phyloP scores from a whole-genome alignment of 345 rosid genomes.

The Turritis glabra region DNA sequence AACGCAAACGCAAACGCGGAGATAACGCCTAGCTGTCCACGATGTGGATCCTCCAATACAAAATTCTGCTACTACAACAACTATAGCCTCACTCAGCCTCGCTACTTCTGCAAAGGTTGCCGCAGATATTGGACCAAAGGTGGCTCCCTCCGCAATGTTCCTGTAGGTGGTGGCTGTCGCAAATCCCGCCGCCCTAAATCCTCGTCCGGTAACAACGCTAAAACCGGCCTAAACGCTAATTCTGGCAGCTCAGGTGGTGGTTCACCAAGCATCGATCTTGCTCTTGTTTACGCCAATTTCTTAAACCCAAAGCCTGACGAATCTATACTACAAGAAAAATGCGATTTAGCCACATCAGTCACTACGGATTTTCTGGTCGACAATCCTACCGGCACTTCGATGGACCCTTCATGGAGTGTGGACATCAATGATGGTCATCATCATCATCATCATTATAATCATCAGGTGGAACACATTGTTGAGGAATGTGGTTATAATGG shows the following conservation, averaged over 20 bases:
- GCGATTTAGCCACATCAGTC: not conserved
- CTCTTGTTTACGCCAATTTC: slow-evolving; percentile 41
- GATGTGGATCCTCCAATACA: slow-evolving; percentile 43
- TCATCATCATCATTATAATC: not conserved
- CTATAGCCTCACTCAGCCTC: slow-evolving; percentile 44
- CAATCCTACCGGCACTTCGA: slow-evolving; percentile 5
- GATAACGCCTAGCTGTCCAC: slow-evolving; percentile 40
- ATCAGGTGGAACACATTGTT: slow-evolving; percentile 34
- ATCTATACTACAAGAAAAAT: slow-evolving; percentile 22
- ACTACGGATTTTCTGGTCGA: slow-evolving; percentile 6
- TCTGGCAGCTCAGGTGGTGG: slow-evolving; percentile 24
- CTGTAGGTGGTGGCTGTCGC: slow-evolving; percentile 43
- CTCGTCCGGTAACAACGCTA: slow-evolving; percentile 24
- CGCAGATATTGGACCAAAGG: slow-evolving; percentile 46
- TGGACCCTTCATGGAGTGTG: slow-evolving; percentile 33
- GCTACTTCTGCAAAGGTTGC: slow-evolving; percentile 44
- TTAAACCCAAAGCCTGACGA: slow-evolving; percentile 35
- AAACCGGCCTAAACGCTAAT: not conserved
- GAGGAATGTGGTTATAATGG: slow-evolving; percentile 39
- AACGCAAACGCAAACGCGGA: slow-evolving; percentile 39
- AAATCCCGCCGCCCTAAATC: slow-evolving; percentile 41
- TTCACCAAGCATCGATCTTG: slow-evolving; percentile 38
- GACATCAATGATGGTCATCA: slow-evolving; percentile 24
- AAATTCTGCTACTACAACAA: slow-evolving; percentile 45
- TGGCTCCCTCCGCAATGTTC: slow-evolving; percentile 39